Conservation (phyloP, 805 yeast genomes). For the Soucietia sequanensis region DNA sequence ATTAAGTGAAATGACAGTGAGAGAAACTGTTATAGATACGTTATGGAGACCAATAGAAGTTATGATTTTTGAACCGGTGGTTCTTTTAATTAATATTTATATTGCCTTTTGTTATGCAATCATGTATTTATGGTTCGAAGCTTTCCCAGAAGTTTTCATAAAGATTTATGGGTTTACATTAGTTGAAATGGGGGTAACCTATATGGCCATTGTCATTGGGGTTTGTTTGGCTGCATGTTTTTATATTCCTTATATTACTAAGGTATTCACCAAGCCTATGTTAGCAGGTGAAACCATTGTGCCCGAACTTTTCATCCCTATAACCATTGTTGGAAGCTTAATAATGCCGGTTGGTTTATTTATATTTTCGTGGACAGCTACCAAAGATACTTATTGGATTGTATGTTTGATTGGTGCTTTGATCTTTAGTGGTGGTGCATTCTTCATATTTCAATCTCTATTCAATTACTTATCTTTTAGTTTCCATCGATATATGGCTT, state of each 20-base stretch:
- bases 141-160: constrained; percentile 54
- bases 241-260: constrained; percentile 23
- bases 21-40: constrained; percentile 26
- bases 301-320: constrained; percentile 45
- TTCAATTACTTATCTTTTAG: constrained; percentile 50
- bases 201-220: constrained; percentile 48
- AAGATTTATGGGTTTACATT: constrained; percentile 46
- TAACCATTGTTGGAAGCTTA: constrained; percentile 40
- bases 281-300: constrained; percentile 22
- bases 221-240: constrained; percentile 39
- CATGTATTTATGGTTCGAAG: constrained; percentile 58
- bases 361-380: constrained; percentile 52
- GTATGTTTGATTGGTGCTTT: constrained; percentile 45
- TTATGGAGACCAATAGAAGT: constrained; percentile 52
- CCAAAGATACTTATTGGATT: constrained; percentile 46
- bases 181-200: constrained; percentile 49
- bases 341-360: constrained; percentile 42
- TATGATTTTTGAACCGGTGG: constrained; percentile 53
- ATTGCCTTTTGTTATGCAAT: constrained; percentile 52
- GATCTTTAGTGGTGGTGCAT: constrained; percentile 38
- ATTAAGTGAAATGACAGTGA: constrained; percentile 17
- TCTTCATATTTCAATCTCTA: constrained; percentile 50
- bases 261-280: constrained; percentile 18
- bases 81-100: constrained; percentile 51
- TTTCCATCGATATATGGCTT: constrained; percentile 51